phyloP scores from a whole-genome alignment of 208 protist genomes.

The Trypanosoma cruzi region DNA sequence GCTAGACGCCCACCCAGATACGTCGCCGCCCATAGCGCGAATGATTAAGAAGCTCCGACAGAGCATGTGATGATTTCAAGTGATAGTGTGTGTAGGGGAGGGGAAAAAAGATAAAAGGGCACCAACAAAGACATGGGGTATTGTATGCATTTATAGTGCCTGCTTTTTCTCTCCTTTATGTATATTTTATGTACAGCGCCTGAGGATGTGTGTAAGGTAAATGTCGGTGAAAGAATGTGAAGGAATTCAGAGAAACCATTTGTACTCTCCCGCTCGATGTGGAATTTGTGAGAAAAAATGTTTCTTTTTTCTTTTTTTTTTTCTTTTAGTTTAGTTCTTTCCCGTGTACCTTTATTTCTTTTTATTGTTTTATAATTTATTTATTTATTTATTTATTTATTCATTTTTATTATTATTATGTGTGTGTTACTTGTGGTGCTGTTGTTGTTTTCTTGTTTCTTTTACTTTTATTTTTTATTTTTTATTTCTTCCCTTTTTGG shows the following conservation, averaged over 20 bases:
- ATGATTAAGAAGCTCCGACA: constrained; percentile 41
- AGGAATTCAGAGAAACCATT: not conserved
- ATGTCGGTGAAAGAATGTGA: not conserved
- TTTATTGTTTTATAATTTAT: not conserved
- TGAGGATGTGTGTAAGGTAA: not conserved
- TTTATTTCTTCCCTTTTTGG: constrained; percentile 3
- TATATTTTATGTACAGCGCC: not conserved
- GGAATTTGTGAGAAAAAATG: not conserved
- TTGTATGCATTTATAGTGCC: too few species aligned
- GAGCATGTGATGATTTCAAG: constrained; percentile 35
- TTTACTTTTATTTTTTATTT: not conserved
- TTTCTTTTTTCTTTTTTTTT: constrained; percentile 5
- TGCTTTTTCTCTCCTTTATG: not conserved
- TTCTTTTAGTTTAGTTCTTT: too few species aligned
- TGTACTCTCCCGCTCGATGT: not conserved
- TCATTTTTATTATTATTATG: constrained; percentile 3
- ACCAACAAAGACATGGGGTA: not conserved
- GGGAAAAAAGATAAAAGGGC: not conserved
- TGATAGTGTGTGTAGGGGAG: not conserved
- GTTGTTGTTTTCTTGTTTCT: too few species aligned
- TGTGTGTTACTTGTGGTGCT: not conserved
- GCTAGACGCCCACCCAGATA: constrained; percentile 81
- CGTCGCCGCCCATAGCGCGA: constrained; percentile 55
- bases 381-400: constrained; percentile 3
- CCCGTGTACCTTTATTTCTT: not conserved